Percentiles rank a stretch among this genome's conserved stretches.
phyloP scores from a whole-genome alignment of 2,329 filamentous ascomycete species.

The Chaetothyriales sp. region DNA sequence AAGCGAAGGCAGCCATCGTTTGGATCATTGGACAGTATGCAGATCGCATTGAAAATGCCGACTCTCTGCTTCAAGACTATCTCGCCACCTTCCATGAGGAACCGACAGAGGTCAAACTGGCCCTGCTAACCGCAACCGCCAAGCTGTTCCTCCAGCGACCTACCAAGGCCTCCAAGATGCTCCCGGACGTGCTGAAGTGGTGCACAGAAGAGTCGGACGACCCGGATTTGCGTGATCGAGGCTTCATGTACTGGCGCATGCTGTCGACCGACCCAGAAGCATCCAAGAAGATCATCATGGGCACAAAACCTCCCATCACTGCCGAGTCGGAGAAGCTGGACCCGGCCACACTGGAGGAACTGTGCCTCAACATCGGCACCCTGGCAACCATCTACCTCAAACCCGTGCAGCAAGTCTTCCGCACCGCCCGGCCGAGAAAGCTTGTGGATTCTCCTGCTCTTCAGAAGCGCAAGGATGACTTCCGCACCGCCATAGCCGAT shows the following conservation, averaged over 20 bases:
- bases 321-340: conserved; percentile 93
- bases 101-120: conserved; percentile 86
- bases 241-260: conserved; percentile 99
- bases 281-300: conserved; percentile 85
- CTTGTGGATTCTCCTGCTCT: conserved; percentile 73
- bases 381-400: conserved; percentile 96
- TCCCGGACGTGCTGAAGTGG: conserved; percentile 93
- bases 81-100: conserved; percentile 87
- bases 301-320: conserved; percentile 89
- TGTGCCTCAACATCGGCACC: conserved; percentile 92
- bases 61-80: conserved; percentile 86
- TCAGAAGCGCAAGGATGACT: conserved; percentile 49
- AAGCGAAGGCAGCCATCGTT: conserved; percentile 96
- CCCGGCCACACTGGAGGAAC: conserved; percentile 79
- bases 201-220: conserved; percentile 99
- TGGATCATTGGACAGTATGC: conserved; percentile 99
- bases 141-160: conserved; percentile 96
- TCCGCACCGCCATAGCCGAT: conserved; percentile 23
- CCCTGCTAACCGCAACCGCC: conserved; percentile 85
- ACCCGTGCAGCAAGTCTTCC: conserved; percentile 92
- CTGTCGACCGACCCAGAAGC: conserved; percentile 79
- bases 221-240: conserved; percentile 83
- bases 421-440: conserved; percentile 64
- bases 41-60: conserved; percentile 91
- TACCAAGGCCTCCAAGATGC: conserved; percentile 82